These are phyloP conservation scores for Cornus kousa DNA, from an alignment of 148 eudicot genomes.

Conservation along the genomic window DNA sequence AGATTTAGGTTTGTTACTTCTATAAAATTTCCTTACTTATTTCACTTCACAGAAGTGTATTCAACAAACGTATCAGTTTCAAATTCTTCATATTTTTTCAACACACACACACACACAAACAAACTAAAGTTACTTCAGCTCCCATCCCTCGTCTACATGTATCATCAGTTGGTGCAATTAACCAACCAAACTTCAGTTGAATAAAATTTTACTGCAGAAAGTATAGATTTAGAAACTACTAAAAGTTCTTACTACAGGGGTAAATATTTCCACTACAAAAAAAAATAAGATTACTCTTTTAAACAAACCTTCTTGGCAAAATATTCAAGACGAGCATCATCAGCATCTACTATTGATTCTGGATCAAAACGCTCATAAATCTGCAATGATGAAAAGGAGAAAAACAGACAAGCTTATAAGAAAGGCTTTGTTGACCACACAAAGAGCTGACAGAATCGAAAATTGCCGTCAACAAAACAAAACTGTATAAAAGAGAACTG, in stretches of 20 bases:
- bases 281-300: not conserved
- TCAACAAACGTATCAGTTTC: too few species aligned
- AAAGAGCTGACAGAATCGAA: too few species aligned
- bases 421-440: not conserved
- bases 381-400: slow-evolving; percentile 33
- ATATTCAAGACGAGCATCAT: slow-evolving; percentile 79
- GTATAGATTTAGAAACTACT: not conserved
- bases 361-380: slow-evolving; percentile 80
- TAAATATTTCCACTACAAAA: not conserved
- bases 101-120: too few species aligned
- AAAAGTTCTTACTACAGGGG: not conserved
- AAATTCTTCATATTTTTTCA: too few species aligned
- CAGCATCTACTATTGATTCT: slow-evolving; percentile 63
- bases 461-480: not conserved
- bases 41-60: too few species aligned
- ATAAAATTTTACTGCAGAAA: too few species aligned
- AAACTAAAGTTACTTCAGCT: too few species aligned
- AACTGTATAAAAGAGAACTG: not conserved
- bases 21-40: too few species aligned
- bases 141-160: not conserved
- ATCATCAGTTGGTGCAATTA: not conserved
- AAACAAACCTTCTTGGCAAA: slow-evolving; percentile 66
- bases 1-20: too few species aligned
- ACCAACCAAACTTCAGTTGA: not conserved
- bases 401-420: not conserved